A percentile compares a stretch with the other conserved stretches of the same genome.
Evolutionary conservation across 169 alveolate species (phyloP).

Genomic region (Perkinsus olseni): DNA sequence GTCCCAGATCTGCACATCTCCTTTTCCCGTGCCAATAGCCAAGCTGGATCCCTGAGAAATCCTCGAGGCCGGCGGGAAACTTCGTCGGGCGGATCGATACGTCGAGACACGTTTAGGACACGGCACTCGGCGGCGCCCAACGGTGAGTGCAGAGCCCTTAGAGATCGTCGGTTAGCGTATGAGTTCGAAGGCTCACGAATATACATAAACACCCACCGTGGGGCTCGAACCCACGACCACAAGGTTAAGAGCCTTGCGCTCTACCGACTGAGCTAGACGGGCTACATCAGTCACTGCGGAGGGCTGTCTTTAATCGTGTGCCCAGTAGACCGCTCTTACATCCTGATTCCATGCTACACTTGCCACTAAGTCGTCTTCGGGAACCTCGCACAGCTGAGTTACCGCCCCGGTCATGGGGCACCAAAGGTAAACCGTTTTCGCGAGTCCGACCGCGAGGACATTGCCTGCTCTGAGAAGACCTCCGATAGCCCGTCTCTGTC

Average conservation of each 20-base stretch:
- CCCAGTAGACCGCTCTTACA: background rate
- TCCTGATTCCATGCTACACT: conserved; percentile 76
- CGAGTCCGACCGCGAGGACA: conserved; percentile 78
- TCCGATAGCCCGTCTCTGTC: no score
- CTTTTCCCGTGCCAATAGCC: conserved; percentile 74
- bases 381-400: conserved; percentile 70
- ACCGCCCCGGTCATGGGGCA: conserved; percentile 70
- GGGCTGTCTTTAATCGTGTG: no score
- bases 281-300: conserved; percentile 45
- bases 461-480: conserved; percentile 33
- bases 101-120: no score
- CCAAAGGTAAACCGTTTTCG: conserved; percentile 81
- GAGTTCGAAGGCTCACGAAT: no score
- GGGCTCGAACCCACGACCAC: conserved; percentile 99
- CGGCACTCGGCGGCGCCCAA: no score
- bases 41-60: conserved; percentile 56
- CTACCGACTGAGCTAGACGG: conserved; percentile 99
- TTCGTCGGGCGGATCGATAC: no score
- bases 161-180: no score
- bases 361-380: conserved; percentile 64
- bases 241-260: conserved; percentile 98
- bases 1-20: conserved; percentile 64
- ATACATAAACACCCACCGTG: conserved; percentile 23
- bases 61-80: background rate
- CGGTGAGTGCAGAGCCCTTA: no score